Base-by-base conservation (phyloP, 495 filamentous ascomycete genomes). In the Neurospora tetrasperma region DNA sequence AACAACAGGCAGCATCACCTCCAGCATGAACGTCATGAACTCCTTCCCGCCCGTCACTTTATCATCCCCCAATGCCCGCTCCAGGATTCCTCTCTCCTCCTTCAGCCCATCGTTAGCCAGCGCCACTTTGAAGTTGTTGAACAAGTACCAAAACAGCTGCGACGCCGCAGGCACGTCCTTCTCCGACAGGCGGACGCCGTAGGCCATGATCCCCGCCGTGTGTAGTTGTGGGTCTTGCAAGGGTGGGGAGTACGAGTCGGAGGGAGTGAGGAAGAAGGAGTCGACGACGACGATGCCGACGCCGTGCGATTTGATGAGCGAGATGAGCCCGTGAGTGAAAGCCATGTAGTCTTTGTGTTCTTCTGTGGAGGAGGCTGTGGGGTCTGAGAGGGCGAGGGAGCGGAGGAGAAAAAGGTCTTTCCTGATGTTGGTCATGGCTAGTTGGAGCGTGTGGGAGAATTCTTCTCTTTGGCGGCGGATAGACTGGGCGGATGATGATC, bases 81-180 rank as follows among this genome's bases (percentile, higher is more conserved):
- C 27, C 35, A 87, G 71, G n/a, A 85, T 84, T 3, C 11, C 46
- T 14, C 72, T 70, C 73, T 87, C 85, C 16, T 84, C 75, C 12
- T 54, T 71, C 16, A 85, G 77, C n/a, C 77, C 77, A 39, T 76
- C 80, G 69, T 84, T 83, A 41, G 80, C 80, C 6, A 86, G 75
- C 31, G 84, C 84, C 66, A 84, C 79, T 76, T 84, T 85, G 75
- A 86, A 87, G 75, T 82, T 86, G n/a, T 80, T 83, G 73, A 80
- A 82, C 3, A 88, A 79, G 42, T 85, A 84, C 71, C 84, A 82
- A 71, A 88, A 88, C 10, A 88, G 80, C 74, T 83, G 81, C 82
- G 79, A 66, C 12, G 78, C 78, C 4, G 84, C 83, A 16, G 79
- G 82, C 20, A 69, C 74, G 16, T 85, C 84, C 0, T 79, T 81